Evolutionary conservation across 441 rosid genomes (phyloP).

Genomic region (Hura crepitans): DNA sequence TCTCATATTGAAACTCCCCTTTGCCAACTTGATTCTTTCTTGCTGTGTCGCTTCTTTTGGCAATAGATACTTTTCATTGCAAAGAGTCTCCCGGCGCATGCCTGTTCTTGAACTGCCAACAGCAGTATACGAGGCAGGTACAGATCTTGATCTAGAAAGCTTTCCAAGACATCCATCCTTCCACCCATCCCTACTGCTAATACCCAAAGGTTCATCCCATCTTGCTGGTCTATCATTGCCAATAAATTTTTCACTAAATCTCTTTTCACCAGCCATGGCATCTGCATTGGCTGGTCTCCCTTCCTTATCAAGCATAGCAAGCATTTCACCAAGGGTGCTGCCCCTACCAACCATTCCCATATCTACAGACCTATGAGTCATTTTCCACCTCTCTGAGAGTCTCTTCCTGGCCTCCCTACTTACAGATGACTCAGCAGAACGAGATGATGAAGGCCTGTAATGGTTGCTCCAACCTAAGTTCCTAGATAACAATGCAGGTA

Average conservation of each 20-base stretch:
- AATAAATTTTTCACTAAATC: conserved; percentile 33
- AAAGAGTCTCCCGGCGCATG: conserved; percentile 29
- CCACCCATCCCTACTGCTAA: conserved; percentile 97
- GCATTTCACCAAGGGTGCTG: conserved; percentile 92
- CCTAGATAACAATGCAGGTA: conserved; percentile 38
- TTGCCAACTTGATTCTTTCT: conserved; percentile 43
- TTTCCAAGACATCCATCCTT: conserved; percentile 45
- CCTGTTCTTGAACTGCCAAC: conserved; percentile 39
- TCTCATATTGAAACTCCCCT: conserved; percentile 35
- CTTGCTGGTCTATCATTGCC: conserved; percentile 28
- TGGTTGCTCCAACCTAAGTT: conserved; percentile 39
- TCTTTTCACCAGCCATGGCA: conserved; percentile 32
- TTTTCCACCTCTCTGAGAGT: conserved; percentile 94
- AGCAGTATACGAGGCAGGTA: conserved; percentile 49
- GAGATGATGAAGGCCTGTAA: conserved; percentile 42
- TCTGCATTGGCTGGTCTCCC: conserved; percentile 40
- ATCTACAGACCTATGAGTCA: conserved; percentile 61
- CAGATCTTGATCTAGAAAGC: conserved; percentile 62
- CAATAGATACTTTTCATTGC: conserved; percentile 40
- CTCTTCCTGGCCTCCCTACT: conserved; percentile 85
- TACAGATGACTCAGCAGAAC: conserved; percentile 56
- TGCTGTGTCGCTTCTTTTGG: conserved; percentile 41
- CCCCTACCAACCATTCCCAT: conserved; percentile 48
- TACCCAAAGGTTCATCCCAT: conserved; percentile 66
- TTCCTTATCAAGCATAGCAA: conserved; percentile 61